Percentiles rank a stretch among this genome's conserved stretches.
Conservation (phyloP, 805 yeast species). For the Kuraishia piskuri region DNA sequence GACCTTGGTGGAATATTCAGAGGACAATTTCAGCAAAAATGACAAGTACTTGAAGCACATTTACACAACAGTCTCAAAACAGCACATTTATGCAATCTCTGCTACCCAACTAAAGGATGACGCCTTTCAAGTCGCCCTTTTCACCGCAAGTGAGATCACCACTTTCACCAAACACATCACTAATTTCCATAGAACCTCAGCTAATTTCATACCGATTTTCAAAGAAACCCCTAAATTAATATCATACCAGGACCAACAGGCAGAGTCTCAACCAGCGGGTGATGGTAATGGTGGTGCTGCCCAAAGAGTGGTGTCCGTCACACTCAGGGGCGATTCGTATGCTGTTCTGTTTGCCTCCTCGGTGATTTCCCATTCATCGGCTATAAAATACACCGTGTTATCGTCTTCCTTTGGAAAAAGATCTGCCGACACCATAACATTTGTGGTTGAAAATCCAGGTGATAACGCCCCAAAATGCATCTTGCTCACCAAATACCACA, state of each 20-base stretch:
- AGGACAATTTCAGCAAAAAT: slow-evolving; percentile 33
- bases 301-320: neutral
- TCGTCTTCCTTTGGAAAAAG: neutral
- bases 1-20: slow-evolving; percentile 32
- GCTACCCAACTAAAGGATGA: slow-evolving; percentile 1
- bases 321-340: slow-evolving; percentile 13
- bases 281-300: neutral
- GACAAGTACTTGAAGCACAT: slow-evolving; percentile 30
- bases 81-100: slow-evolving; percentile 1
- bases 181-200: slow-evolving; percentile 6
- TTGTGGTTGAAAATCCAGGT: neutral
- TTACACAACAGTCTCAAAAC: slow-evolving; percentile 20
- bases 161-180: neutral
- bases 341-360: slow-evolving; percentile 7
- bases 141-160: neutral
- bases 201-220: slow-evolving; percentile 6
- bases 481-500: neutral
- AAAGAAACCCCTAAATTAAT: neutral
- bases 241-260: neutral
- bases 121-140: neutral
- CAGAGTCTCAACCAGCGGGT: neutral
- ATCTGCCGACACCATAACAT: neutral
- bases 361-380: neutral
- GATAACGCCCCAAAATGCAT: neutral
- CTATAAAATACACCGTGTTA: neutral